Evolutionary conservation across 768 basidiomycete species (phyloP).

Genomic region (Leccinellum rugosiceps): DNA sequence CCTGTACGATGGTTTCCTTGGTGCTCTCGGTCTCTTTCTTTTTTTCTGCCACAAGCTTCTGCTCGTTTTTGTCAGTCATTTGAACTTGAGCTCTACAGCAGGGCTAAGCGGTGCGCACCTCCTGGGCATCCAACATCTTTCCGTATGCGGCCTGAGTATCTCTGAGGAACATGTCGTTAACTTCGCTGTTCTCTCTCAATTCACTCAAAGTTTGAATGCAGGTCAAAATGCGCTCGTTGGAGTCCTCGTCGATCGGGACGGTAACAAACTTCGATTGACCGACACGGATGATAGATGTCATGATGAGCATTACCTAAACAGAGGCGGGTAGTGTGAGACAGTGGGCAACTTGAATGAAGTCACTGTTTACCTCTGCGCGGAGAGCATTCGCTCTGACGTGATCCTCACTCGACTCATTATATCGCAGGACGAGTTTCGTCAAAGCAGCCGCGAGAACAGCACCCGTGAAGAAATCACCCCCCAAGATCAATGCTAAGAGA

Average conservation of each 20-base stretch:
- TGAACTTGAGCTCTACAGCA: not conserved
- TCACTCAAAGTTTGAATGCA: conserved; percentile 94
- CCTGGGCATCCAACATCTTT: conserved; percentile 94
- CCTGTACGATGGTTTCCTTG: conserved; percentile 72
- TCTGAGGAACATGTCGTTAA: conserved; percentile 71
- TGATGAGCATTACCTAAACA: conserved; percentile 87
- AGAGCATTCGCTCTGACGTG: conserved; percentile 62
- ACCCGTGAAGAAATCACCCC: conserved; percentile 97
- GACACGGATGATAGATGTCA: conserved; percentile 95
- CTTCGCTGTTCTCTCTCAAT: conserved; percentile 52
- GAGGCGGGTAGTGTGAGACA: not conserved
- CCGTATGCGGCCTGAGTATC: conserved; percentile 91
- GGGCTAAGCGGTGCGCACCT: conserved; percentile 48
- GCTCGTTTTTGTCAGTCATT: conserved; percentile 1
- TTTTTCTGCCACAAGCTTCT: conserved; percentile 92
- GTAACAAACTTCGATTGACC: conserved; percentile 96
- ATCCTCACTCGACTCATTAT: conserved; percentile 48
- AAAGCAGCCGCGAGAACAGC: conserved; percentile 85
- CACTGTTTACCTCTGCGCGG: conserved; percentile 68
- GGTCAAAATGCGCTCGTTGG: conserved; percentile 91
- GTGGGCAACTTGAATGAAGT: not conserved
- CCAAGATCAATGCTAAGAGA: conserved; percentile 71
- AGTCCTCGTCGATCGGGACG: conserved; percentile 97
- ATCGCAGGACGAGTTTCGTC: conserved; percentile 88
- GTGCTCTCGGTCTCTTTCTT: conserved; percentile 78